Evolutionary conservation across 805 yeast species (phyloP).

Genomic region (Ogataea philodendri): DNA sequence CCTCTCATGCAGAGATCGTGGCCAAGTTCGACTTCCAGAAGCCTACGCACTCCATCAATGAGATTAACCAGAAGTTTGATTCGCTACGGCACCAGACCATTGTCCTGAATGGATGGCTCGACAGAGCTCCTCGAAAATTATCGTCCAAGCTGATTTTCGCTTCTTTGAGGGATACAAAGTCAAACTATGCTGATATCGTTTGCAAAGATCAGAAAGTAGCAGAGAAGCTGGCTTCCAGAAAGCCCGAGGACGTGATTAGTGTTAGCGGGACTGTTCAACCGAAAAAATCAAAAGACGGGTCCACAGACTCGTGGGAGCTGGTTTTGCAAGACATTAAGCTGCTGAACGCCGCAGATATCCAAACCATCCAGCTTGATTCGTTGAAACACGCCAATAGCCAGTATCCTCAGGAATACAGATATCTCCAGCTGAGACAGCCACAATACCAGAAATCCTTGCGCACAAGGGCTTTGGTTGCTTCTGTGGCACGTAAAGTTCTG

Average conservation of each 20-base stretch:
- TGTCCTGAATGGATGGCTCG: constrained; percentile 79
- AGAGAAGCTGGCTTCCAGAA: constrained; percentile 41
- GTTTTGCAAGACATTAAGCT: constrained; percentile 48
- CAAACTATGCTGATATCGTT: constrained; percentile 61
- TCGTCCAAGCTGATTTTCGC: constrained; percentile 70
- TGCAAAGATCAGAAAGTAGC: constrained; percentile 39
- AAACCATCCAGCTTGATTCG: constrained; percentile 65
- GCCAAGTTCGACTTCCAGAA: constrained; percentile 31
- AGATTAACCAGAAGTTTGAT: constrained; percentile 15
- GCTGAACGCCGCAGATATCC: constrained; percentile 58
- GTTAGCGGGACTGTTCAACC: constrained; percentile 54
- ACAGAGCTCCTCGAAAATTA: constrained; percentile 66
- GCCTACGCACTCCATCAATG: constrained; percentile 29
- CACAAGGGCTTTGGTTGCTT: constrained; percentile 55
- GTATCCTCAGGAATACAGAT: constrained; percentile 79
- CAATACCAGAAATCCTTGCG: constrained; percentile 54
- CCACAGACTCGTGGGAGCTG: constrained; percentile 51
- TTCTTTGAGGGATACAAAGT: constrained; percentile 68
- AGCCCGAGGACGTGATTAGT: constrained; percentile 73
- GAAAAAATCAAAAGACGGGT: constrained; percentile 31
- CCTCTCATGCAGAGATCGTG: constrained; percentile 21
- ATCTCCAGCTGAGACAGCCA: constrained; percentile 69
- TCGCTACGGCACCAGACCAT: constrained; percentile 31
- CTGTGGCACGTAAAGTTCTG: constrained; percentile 37
- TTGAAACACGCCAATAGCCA: constrained; percentile 52